Conservation (phyloP, 257 asterid genomes). For the Scutellaria baicalensis region DNA sequence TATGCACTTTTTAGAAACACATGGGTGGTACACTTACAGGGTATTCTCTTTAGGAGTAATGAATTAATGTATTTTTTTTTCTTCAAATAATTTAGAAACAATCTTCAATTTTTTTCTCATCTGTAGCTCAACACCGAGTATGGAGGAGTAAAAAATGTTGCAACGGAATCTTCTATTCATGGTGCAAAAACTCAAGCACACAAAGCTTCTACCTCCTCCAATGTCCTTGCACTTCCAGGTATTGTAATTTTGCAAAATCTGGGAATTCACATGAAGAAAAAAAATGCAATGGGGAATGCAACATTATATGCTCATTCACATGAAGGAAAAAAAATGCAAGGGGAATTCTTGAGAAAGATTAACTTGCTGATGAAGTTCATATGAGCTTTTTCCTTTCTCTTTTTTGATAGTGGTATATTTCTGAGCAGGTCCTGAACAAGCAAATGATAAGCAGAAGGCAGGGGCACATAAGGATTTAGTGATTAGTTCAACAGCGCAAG, state of each 20-base stretch:
- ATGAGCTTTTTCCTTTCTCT: background rate
- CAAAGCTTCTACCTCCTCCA: constrained; percentile 42
- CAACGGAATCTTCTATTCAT: constrained; percentile 25
- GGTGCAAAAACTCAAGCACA: constrained; percentile 40
- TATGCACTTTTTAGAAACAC: background rate
- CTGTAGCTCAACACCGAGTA: constrained; percentile 65
- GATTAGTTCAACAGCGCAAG: constrained; percentile 53
- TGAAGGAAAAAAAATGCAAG: background rate
- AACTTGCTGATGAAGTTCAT: background rate
- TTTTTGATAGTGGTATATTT: constrained; percentile 15
- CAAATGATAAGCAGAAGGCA: constrained; percentile 40
- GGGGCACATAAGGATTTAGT: constrained; percentile 43
- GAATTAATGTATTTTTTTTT: background rate
- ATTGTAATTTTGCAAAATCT: constrained; percentile 3
- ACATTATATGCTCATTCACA: background rate
- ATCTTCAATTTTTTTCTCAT: background rate
- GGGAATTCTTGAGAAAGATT: background rate
- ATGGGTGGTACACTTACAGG: background rate
- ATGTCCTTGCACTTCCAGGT: constrained; percentile 90
- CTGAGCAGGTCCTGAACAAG: constrained; percentile 69
- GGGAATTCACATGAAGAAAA: background rate
- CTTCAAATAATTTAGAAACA: background rate
- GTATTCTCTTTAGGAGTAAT: background rate
- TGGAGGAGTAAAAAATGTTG: constrained; percentile 32
- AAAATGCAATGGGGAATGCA: background rate